These are phyloP conservation scores for Jimgerdemannia flammicorona DNA, from an alignment of 192 early-diverging fungal genomes.

Conservation along the genomic window DNA sequence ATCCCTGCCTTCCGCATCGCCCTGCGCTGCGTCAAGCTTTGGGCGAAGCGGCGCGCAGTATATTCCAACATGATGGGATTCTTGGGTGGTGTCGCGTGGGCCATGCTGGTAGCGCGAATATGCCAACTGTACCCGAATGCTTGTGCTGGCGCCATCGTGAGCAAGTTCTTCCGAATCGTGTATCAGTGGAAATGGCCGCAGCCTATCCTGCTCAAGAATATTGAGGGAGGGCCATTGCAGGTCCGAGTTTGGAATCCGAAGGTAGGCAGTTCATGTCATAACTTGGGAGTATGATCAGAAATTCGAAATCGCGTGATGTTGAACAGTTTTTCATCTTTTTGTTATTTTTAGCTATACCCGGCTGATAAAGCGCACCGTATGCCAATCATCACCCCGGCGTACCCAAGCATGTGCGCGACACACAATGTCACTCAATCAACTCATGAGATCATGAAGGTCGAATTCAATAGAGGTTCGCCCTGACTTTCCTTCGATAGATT, in stretches of 20 bases:
- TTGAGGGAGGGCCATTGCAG: slow-evolving; percentile 83
- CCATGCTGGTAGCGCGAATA: slow-evolving; percentile 92
- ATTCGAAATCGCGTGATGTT: not conserved
- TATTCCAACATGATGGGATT: slow-evolving; percentile 98
- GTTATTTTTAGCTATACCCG: slow-evolving; percentile 53
- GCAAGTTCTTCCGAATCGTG: slow-evolving; percentile 87
- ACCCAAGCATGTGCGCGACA: slow-evolving; percentile 97
- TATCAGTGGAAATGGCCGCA: slow-evolving; percentile 92
- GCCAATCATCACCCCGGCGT: slow-evolving; percentile 99
- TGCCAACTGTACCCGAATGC: slow-evolving; percentile 97
- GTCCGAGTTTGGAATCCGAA: slow-evolving; percentile 96
- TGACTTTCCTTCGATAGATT: not conserved
- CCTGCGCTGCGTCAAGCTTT: slow-evolving; percentile 90
- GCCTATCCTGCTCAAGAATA: slow-evolving; percentile 83
- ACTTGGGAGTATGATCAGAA: not conserved
- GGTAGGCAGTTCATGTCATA: slow-evolving; percentile 14
- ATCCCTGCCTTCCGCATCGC: slow-evolving; percentile 86
- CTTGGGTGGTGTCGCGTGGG: slow-evolving; percentile 98
- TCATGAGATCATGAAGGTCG: slow-evolving; percentile 72
- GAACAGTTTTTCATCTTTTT: not conserved
- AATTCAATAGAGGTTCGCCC: slow-evolving; percentile 60
- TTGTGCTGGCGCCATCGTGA: slow-evolving; percentile 79
- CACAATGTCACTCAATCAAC: slow-evolving; percentile 95
- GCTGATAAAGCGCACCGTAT: slow-evolving; percentile 81
- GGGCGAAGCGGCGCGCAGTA: slow-evolving; percentile 90